Percentiles rank a stretch among this genome's conserved stretches.
These are phyloP conservation scores for Nakazawaea pomicola DNA, from an alignment of 805 yeast species.

Conservation along the genomic window DNA sequence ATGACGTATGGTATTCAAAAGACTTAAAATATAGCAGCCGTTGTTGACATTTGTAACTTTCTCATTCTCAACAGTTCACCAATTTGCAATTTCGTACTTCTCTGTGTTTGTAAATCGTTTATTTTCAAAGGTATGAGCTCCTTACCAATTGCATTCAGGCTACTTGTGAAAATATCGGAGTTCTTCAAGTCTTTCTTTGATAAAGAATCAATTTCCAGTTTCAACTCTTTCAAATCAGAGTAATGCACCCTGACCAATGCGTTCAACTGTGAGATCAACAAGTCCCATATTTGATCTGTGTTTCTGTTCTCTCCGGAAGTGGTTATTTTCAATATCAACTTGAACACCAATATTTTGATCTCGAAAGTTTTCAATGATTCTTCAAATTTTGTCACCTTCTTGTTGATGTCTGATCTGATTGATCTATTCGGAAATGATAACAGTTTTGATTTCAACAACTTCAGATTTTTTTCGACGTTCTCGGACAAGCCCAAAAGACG, in stretches of 20 bases:
- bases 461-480: background rate
- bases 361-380: slow-evolving; percentile 17
- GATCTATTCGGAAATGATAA: slow-evolving; percentile 18
- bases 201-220: slow-evolving; percentile 12
- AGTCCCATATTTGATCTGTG: slow-evolving; percentile 23
- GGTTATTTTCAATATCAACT: slow-evolving; percentile 22
- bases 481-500: background rate
- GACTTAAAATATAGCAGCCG: background rate
- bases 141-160: background rate
- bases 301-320: slow-evolving; percentile 19
- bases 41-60: background rate
- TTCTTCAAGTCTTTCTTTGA: background rate
- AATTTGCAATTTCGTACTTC: background rate
- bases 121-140: slow-evolving; percentile 2
- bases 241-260: slow-evolving; percentile 17
- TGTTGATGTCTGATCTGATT: slow-evolving; percentile 13
- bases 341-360: slow-evolving; percentile 22
- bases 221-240: slow-evolving; percentile 17
- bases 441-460: slow-evolving; percentile 12
- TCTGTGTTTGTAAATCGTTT: background rate
- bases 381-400: slow-evolving; percentile 13
- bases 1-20: too few species aligned
- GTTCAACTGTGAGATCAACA: slow-evolving; percentile 23
- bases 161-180: background rate
- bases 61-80: slow-evolving; percentile 10